Conservation (phyloP, 352 stramenopile species). For the Globisporangium okanoganense region DNA sequence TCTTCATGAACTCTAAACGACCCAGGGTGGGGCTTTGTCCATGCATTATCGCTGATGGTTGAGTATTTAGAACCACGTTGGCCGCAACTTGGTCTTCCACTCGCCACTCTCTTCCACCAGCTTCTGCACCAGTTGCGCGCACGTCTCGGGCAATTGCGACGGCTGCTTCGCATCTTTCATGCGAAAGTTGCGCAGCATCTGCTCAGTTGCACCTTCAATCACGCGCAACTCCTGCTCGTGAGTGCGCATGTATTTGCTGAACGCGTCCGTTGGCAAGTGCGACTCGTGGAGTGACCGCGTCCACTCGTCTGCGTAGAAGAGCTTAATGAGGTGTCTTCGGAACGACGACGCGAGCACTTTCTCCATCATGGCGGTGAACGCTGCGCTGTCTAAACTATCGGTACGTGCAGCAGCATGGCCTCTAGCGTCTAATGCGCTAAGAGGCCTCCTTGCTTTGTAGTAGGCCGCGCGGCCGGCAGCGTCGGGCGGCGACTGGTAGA, state of each 20-base stretch:
- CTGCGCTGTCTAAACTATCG: background rate
- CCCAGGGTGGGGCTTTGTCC: no score
- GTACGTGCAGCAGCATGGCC: background rate
- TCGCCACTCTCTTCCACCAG: conserved; percentile 21
- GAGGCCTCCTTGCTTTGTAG: conserved; percentile 11
- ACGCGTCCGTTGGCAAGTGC: conserved; percentile 45
- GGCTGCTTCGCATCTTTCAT: conserved; percentile 25
- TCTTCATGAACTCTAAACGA: no score
- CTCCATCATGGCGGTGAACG: conserved; percentile 30
- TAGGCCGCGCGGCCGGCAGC: conserved; percentile 21
- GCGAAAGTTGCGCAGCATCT: conserved; percentile 66
- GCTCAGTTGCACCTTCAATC: conserved; percentile 41
- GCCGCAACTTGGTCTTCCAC: conserved; percentile 25
- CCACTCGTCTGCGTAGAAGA: conserved; percentile 56
- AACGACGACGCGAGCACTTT: conserved; percentile 62
- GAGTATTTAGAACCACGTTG: conserved; percentile 42
- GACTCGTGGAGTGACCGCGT: conserved; percentile 49
- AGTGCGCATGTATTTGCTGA: conserved; percentile 58
- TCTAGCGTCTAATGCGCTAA: background rate
- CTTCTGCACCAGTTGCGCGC: conserved; percentile 22
- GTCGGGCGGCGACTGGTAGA: conserved; percentile 38
- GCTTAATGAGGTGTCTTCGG: conserved; percentile 58
- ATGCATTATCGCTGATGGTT: no score
- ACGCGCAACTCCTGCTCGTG: conserved; percentile 47
- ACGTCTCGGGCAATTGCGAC: conserved; percentile 29